Percentiles rank a stretch among this genome's conserved stretches.
Evolutionary conservation across 345 rosid genomes (phyloP).

Genomic region (Camelina laxa): DNA sequence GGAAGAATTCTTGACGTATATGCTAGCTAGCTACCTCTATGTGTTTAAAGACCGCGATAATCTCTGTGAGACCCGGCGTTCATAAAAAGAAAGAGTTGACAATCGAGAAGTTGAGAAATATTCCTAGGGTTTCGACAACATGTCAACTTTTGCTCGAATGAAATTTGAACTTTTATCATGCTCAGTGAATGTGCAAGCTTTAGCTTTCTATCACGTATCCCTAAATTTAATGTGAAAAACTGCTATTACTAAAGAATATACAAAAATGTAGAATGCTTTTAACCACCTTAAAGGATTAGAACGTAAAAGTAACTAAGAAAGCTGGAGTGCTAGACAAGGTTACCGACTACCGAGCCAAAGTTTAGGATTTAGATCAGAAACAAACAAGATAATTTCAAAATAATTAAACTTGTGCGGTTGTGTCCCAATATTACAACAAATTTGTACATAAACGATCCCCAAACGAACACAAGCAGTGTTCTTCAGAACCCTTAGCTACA

Average conservation of each 20-base stretch:
- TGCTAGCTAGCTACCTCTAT: background rate
- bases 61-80: background rate
- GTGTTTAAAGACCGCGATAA: background rate
- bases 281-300: too few species aligned
- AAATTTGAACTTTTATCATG: too few species aligned
- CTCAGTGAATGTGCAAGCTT: background rate
- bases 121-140: conserved; percentile 7
- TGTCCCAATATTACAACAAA: conserved; percentile 9
- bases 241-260: background rate
- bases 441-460: background rate
- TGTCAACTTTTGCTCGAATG: background rate
- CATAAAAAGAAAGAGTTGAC: background rate
- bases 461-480: conserved; percentile 26
- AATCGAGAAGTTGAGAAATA: background rate
- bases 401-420: background rate
- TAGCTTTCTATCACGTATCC: background rate
- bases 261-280: too few species aligned
- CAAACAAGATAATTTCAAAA: background rate
- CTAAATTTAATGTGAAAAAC: background rate
- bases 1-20: background rate
- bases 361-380: too few species aligned
- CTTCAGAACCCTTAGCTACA: conserved; percentile 17
- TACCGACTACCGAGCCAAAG: too few species aligned
- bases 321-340: too few species aligned
- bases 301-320: too few species aligned